Evolutionary conservation across 2,329 filamentous ascomycete genomes (phyloP), one percentile per base, ranked within the genome.

Genomic region (Phialophora expanda): DNA sequence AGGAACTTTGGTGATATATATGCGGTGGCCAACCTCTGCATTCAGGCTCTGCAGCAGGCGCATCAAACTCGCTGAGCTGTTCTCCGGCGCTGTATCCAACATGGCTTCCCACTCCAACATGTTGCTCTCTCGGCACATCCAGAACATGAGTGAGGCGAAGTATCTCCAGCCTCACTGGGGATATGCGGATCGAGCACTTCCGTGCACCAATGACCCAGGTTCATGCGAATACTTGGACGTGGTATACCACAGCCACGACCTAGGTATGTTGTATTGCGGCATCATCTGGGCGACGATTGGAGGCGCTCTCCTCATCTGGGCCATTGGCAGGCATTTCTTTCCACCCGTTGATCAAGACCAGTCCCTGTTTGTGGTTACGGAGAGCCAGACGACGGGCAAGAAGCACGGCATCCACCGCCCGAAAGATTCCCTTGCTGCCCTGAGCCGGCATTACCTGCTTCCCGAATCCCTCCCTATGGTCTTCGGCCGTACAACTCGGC

Each of bases 401-500:
- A 30, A 22, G 41, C 14, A 32, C 30, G 11, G 34, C 69, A 22
- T 73, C 68, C 38, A 56, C 48, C 74, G 78, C 38, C 56, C 81
- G 8, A 73, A 74, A 11, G 75, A 74, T 44, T 76, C 84, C 2
- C 64, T 82, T 20, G 73, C 77, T 14, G 76, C 84, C 0, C 74
- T 77, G 3, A 73, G 76, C 14, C 80, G 86, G 20, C 81, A 78
- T 32, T 83, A 84, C 71, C 79, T 92, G 2, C 83, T 92, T 1
- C 86, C 86, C 0, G 88, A 91, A 70, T 81, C 83, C 2, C 76
- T 83, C 2, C 78, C 82, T 20, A 71, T 76, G 22, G 71, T 91
- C 60, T 92, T 93, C 70, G 89, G 90, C 30, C 83, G 86, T 66
- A 87, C 88, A 1, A 90, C 88, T 0, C 83, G 89, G 22, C 80